Evolutionary conservation across 768 basidiomycete species (phyloP).

Genomic region (Trametes meyenii): DNA sequence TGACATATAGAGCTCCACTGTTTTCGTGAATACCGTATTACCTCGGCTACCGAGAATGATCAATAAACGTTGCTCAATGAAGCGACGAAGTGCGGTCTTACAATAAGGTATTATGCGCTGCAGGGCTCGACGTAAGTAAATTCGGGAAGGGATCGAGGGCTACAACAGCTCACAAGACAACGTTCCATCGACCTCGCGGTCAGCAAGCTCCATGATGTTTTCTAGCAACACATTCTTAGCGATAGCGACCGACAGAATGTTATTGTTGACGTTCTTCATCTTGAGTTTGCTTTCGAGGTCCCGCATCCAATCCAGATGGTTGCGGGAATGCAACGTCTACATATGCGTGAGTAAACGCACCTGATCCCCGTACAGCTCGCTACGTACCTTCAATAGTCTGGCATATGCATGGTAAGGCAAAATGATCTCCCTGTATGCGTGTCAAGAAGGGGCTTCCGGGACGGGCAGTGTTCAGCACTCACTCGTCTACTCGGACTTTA

Average conservation of each 20-base stretch:
- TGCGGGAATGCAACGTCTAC: slow-evolving; percentile 59
- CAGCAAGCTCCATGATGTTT: slow-evolving; percentile 70
- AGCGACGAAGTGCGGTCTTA: slow-evolving; percentile 36
- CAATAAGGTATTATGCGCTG: slow-evolving; percentile 79
- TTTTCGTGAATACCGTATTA: slow-evolving; percentile 54
- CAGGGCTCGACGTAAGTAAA: not conserved
- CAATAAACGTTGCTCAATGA: not conserved
- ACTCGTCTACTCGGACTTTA: slow-evolving; percentile 79
- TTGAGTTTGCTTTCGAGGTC: slow-evolving; percentile 70
- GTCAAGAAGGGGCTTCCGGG: not conserved
- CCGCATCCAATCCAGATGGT: slow-evolving; percentile 73
- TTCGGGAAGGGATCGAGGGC: no score
- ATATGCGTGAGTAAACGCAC: not conserved
- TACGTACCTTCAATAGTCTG: slow-evolving; percentile 57
- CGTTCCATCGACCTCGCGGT: slow-evolving; percentile 71
- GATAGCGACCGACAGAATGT: slow-evolving; percentile 70
- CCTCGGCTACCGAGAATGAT: slow-evolving; percentile 48
- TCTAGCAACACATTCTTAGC: slow-evolving; percentile 66
- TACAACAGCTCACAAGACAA: slow-evolving; percentile 55
- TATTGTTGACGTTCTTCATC: slow-evolving; percentile 61
- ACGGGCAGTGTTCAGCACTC: slow-evolving; percentile 16
- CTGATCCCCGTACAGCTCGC: not conserved
- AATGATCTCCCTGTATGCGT: slow-evolving; percentile 66
- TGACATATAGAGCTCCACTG: slow-evolving; percentile 80
- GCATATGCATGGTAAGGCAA: slow-evolving; percentile 68